Evolutionary conservation across 768 basidiomycete genomes (phyloP).

Genomic region (Tubosaeta sp.): DNA sequence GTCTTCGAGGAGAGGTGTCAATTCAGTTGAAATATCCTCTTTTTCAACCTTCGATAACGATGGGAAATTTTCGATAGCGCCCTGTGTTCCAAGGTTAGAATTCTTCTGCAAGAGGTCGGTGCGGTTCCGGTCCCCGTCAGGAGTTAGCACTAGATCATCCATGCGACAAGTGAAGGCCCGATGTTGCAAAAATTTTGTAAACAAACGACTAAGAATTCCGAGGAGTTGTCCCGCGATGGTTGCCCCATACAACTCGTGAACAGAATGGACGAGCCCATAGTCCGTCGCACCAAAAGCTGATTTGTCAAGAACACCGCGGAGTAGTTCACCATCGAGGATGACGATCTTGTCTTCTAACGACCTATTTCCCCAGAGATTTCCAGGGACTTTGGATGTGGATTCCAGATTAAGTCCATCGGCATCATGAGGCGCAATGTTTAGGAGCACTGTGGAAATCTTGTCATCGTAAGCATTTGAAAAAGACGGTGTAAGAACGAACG

Average conservation of each 20-base stretch:
- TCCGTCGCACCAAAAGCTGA: slow-evolving; percentile 95
- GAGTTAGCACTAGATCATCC: slow-evolving; percentile 93
- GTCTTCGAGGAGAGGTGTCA: slow-evolving; percentile 76
- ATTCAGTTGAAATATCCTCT: slow-evolving; percentile 51
- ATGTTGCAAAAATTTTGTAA: slow-evolving; percentile 96
- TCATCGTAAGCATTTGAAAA: slow-evolving; percentile 1
- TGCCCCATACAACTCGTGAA: slow-evolving; percentile 92
- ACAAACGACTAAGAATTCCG: slow-evolving; percentile 87
- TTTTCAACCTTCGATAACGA: slow-evolving; percentile 52
- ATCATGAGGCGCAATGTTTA: slow-evolving; percentile 81
- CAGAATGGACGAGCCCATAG: slow-evolving; percentile 94
- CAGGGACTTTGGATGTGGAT: slow-evolving; percentile 87
- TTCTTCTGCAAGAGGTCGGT: slow-evolving; percentile 63
- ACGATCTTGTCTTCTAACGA: slow-evolving; percentile 81
- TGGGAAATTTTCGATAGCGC: slow-evolving; percentile 88
- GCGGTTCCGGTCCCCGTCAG: slow-evolving; percentile 70
- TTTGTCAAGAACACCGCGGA: slow-evolving; percentile 95
- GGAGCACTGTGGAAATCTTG: slow-evolving; percentile 90
- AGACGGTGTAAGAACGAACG: slow-evolving; percentile 22
- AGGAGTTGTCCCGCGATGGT: slow-evolving; percentile 86
- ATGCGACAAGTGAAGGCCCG: slow-evolving; percentile 98
- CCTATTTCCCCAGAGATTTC: slow-evolving; percentile 76
- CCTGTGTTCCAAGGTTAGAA: slow-evolving; percentile 73
- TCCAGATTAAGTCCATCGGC: slow-evolving; percentile 80
- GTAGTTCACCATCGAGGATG: slow-evolving; percentile 89